A percentile compares a stretch with the other conserved stretches of the same genome.
phyloP scores from a whole-genome alignment of 148 eudicot genomes.

The Chenopodium album region DNA sequence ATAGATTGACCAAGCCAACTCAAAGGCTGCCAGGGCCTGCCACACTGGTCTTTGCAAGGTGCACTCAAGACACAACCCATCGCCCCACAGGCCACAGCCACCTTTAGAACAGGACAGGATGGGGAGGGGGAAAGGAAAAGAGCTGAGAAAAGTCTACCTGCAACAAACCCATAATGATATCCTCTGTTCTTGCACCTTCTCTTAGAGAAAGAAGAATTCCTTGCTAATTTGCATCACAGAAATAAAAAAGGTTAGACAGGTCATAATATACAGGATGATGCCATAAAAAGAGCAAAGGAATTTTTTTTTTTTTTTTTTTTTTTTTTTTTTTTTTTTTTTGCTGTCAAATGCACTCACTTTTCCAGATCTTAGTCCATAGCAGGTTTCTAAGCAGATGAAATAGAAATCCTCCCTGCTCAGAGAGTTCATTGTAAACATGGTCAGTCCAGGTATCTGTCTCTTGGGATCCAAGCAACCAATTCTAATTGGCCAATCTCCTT shows the following conservation, averaged over 20 bases:
- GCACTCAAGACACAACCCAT: neutral
- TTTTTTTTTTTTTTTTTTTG: too few species aligned
- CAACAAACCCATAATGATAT: slow-evolving; percentile 63
- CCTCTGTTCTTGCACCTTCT: slow-evolving; percentile 66
- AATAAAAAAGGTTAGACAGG: neutral
- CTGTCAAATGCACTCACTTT: slow-evolving; percentile 37
- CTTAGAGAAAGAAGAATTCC: slow-evolving; percentile 72
- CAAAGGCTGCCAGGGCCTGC: neutral
- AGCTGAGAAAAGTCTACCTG: slow-evolving; percentile 46
- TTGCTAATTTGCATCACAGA: slow-evolving; percentile 27
- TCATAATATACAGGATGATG: neutral
- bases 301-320: neutral
- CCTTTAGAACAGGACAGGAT: neutral
- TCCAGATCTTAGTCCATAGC: slow-evolving; percentile 26
- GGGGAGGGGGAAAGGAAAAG: neutral
- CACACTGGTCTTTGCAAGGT: too few species aligned
- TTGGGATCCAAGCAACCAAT: slow-evolving; percentile 61
- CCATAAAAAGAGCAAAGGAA: neutral
- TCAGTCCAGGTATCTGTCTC: slow-evolving; percentile 41
- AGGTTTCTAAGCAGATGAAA: slow-evolving; percentile 67
- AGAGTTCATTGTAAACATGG: slow-evolving; percentile 52
- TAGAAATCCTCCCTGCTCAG: slow-evolving; percentile 63
- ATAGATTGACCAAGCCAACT: neutral
- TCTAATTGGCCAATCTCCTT: slow-evolving; percentile 59
- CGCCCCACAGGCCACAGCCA: neutral